Base-by-base conservation (phyloP, 1,284 basidiomycete species). In the Boletus hoseneyae region DNA sequence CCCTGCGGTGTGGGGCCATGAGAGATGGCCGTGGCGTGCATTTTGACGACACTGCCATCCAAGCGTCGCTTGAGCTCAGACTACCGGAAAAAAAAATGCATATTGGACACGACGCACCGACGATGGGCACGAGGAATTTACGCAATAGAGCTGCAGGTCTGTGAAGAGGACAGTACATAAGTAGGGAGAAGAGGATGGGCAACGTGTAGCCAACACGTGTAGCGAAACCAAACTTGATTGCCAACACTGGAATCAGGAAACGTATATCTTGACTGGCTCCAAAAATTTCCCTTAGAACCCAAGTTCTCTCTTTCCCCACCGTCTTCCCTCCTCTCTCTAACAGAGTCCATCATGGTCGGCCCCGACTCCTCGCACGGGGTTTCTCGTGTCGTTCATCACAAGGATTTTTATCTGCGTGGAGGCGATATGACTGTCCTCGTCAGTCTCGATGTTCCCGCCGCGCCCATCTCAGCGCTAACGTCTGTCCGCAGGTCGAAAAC, bases 381-480 rank as follows among this genome's bases (percentile, higher is more conserved):
- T 9, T 55, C 53, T 21, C 57, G 61, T 25, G 57, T 64, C 42
- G 59, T 70, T 21, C 65, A 63, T 41, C 71, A 72, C 60, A 69
- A 66, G 3, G 65, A 73, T 39, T 84, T 75, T 50, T 84, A 80
- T 52, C 60, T 84, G 13, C 69, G 71, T 43, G 74, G 76, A 0
- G 82, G 75, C 1, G 82, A 83, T 54, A 57, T 80, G 19, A 73
- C 77, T 40, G 72, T 85, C 47, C 54, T 80, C 27, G 82, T 82
- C 57, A 51, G 77, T 73, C 19, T 49, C 33, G 23, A 46, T 46
- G 32, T 42, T 25, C 36, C 33, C 25, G 41, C 34, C 27, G 41
- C 21, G 40, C 18, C n/a, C 56, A 52, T 16, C 42, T 36, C 30
- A 47, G 36, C 48, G 54, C 45, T 61, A 56, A 53, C 6, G 4